Evolutionary conservation across 768 basidiomycete genomes (phyloP), one percentile per base, ranked within the genome.

Genomic region (Calvatia gigantea): DNA sequence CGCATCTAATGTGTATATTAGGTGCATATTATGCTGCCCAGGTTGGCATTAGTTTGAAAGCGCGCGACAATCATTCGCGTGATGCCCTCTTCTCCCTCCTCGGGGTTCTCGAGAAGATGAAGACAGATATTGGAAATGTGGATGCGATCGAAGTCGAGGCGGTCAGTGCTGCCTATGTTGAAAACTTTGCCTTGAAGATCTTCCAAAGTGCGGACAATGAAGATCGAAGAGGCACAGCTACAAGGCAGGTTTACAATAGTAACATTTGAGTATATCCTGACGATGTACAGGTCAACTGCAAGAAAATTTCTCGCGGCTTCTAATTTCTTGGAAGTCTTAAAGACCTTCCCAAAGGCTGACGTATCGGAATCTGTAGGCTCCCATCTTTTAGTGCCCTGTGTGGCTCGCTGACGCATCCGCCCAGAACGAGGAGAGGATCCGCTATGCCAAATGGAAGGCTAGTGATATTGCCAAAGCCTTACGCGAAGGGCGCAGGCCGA

Each of bases 401-500:
- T 21, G 15, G 35, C 28, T 41, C 6, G 19, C 35, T 29, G 37
- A 38, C 48, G 60, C 39, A 56, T 14, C 43, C 54, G 23, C 55
- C 17, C 56, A 96, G 92, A 83, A 84, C 59, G 86, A 86, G 61
- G 89, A 89, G 59, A 98, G 97, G 70, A 83, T 96, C 32, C 86
- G 84, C 54, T 99, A 98, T 71, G 83, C 94, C 3, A 93, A 97
- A 69, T 99, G 97, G 95, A 98, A 98, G 69, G 96, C 96, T 33
- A 87, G 89, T 11, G 94, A 97, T 59, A 94, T 98, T 17, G 85
- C 91, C 15, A 98, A 91, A 69, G 94, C 96, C 1, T 82, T 94
- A 65, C 85, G 95, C n/a, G 96, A 98, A 69, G 95, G 97, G 4
- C 82, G 90, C 19, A 83, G 79, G 61, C 94, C 96, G 8, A 72